Evolutionary conservation across 208 protist species (phyloP), one percentile per base, ranked within the genome.

Genomic region (Leishmania aethiopica): DNA sequence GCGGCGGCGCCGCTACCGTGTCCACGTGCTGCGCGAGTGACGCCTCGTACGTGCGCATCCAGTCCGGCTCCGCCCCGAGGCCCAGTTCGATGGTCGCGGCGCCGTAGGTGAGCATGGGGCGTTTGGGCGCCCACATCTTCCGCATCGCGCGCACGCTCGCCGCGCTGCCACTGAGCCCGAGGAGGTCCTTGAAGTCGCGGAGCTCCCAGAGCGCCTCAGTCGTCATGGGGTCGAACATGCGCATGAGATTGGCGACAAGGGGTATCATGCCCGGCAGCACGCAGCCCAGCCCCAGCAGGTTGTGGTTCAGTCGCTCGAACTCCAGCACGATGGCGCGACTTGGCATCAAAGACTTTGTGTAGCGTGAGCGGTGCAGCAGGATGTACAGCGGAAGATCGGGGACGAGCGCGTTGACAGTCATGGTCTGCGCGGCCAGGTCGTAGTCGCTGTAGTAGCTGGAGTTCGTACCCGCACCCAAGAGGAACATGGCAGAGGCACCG

Each of bases 381-480:
- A 89, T 80, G 82, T 83, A 85, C 7, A 89, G 80, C 32, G 83
- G 83, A 37, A 87, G 75, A 35, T 83, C 71, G 22, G 83, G 86
- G 17, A 89, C 69, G 69, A 82, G 78, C 17, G 71, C 47, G 40
- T 47, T 47, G 40, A 80, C 77, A 28, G 77, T 80, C 78, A 84
- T 82, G 35, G 83, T 72, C 73, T 89, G 86, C 37, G 78, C 72
- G 45, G 86, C 79, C 55, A 79, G 28, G 28, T 87, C 83, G 77
- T 89, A 87, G 80, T 89, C 86, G 75, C 75, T 79, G 78, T 87
- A 89, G 37, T 89, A 89, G 76, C 81, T 79, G 25, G 86, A 84
- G 77, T 89, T 89, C 32, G 77, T 80, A 28, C 86, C 83, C 55
- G 77, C 79, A 42, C 83, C 83, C 45, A 82, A 81, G 22, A 89